Evolutionary conservation across 2,329 filamentous ascomycete genomes (phyloP), one percentile per base, ranked within the genome.

Genomic region (Parascedosporium putredinis): DNA sequence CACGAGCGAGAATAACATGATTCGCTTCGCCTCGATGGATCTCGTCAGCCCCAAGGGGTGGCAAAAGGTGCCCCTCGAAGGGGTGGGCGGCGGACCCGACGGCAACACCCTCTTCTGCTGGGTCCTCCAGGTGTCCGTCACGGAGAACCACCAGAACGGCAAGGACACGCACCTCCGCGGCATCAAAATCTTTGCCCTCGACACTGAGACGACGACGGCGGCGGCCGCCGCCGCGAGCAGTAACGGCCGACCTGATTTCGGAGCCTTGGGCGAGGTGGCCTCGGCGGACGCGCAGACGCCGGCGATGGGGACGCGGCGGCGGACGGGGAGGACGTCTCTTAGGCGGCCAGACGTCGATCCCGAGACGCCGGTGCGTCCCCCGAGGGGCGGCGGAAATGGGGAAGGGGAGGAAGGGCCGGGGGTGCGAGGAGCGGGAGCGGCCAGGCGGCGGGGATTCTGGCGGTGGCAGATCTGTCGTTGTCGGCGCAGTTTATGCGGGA

Each of bases 81-180:
- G 71, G 10, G 70, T 70, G 0, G 77, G 76, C n/a, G 73, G 74
- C 36, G 80, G 78, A 44, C 74, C 73, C 45, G 81, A 81, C 59
- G 84, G 77, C 36, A 85, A 83, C 58, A 86, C 90, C 1, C 77
- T 97, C 16, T 81, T 90, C 53, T 89, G 87, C 14, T 95, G 91
- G 69, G 80, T 97, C 25, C 75, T 98, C 24, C 90, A 97, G 65
- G 83, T 97, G 60, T 83, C 86, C 56, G 84, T 98, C 45, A 78
- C 91, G 47, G 93, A 97, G 69, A 98, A 98, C 62, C 93, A 98
- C 64, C 93, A 98, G 68, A 98, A 98, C 64, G 93, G 93, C 55
- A 98, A 98, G 65, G 93, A 98, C 64, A 98, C 93, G n/a, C 93
- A 98, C 71, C 77, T 98, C 22, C 78, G 93, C 14, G 91, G 89